phyloP scores from a whole-genome alignment of 2,329 filamentous ascomycete species.

The Neofusicoccum ribis region DNA sequence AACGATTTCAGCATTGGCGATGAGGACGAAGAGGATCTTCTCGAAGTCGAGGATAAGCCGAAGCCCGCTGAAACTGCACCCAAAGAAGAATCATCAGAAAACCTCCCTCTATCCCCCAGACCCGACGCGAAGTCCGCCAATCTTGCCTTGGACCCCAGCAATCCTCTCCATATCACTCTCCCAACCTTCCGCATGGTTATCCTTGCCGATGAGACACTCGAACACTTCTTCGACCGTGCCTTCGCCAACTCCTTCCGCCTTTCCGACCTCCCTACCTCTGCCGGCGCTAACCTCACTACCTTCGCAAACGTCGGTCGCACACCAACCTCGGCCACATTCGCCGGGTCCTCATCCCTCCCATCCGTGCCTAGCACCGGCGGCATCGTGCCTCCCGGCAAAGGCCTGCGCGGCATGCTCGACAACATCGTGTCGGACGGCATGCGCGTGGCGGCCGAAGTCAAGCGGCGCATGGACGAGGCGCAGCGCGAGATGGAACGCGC shows the following conservation, averaged over 20 bases:
- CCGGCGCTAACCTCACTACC: conserved; percentile 77
- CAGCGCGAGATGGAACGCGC: conserved; percentile 88
- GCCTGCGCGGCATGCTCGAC: conserved; percentile 88
- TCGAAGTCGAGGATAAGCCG: conserved; percentile 54
- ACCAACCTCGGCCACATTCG: conserved; percentile 36
- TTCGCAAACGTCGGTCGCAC: conserved; percentile 68
- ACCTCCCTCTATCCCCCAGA: conserved; percentile 30
- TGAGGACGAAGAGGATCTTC: conserved; percentile 59
- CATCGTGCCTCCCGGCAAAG: conserved; percentile 65
- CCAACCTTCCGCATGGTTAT: conserved; percentile 99
- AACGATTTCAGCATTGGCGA: conserved; percentile 74
- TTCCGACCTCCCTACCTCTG: conserved; percentile 60
- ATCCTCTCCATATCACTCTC: conserved; percentile 91
- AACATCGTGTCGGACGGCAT: conserved; percentile 98
- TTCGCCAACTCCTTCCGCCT: conserved; percentile 93
- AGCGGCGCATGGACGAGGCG: conserved; percentile 91
- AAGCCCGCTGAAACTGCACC: conserved; percentile 25
- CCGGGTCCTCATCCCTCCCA: conserved; percentile 22
- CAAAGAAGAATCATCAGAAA: conserved; percentile 21
- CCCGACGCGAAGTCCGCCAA: conserved; percentile 59
- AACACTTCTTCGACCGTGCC: conserved; percentile 96
- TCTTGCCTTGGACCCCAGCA: conserved; percentile 84
- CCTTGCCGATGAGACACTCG: conserved; percentile 88
- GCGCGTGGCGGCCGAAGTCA: conserved; percentile 89
- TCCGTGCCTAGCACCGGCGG: conserved; percentile 49